phyloP scores from a whole-genome alignment of 179 eudicot species.

The Dionaea muscipula region DNA sequence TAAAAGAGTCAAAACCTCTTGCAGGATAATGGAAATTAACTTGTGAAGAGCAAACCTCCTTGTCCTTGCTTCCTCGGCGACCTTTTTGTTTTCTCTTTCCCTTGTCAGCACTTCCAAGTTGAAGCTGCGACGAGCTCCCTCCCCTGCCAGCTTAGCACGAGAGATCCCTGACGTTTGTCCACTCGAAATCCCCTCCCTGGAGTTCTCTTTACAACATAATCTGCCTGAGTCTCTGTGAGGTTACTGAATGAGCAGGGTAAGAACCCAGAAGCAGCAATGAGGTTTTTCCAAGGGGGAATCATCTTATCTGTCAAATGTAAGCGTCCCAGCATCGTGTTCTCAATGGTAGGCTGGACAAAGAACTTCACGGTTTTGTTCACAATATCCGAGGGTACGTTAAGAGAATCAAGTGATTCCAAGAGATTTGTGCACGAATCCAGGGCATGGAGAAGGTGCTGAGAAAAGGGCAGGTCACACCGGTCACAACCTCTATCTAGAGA shows the following conservation, averaged over 20 bases:
- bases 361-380: conserved; percentile 64
- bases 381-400: conserved; percentile 37
- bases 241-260: conserved; percentile 56
- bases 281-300: conserved; percentile 73
- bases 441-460: conserved; percentile 61
- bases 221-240: conserved; percentile 81
- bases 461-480: conserved; percentile 56
- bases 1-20: background rate
- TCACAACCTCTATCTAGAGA: conserved; percentile 73
- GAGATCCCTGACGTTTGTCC: conserved; percentile 73
- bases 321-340: conserved; percentile 48
- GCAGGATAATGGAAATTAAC: background rate
- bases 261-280: conserved; percentile 56
- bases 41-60: conserved; percentile 2
- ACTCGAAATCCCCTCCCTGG: conserved; percentile 69
- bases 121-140: conserved; percentile 78
- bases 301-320: conserved; percentile 47
- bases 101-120: conserved; percentile 76
- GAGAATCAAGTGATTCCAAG: conserved; percentile 72
- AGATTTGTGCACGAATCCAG: conserved; percentile 52
- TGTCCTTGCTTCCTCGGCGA: background rate
- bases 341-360: conserved; percentile 68
- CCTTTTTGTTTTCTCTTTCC: too few species aligned
- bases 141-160: conserved; percentile 77
- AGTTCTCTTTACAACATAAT: conserved; percentile 72